Evolutionary conservation across 306 rosid species (phyloP), one percentile per base, ranked within the genome.

Genomic region (Vigna hirtella): DNA sequence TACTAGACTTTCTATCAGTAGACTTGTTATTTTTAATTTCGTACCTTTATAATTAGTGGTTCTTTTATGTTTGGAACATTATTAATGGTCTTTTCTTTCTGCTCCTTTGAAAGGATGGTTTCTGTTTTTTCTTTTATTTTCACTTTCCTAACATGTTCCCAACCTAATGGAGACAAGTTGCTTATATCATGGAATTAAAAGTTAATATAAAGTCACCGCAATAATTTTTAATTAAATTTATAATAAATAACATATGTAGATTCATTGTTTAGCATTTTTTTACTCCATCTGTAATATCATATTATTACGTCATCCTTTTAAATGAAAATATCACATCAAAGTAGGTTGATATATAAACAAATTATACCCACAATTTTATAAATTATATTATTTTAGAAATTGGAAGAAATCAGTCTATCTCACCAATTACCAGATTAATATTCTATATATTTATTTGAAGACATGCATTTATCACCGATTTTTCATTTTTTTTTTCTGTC

Each of bases 1-100:
- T 82, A 55, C 85, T 64, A 22, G 50, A 71, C 9, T 61, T 73
- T 18, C 2, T 20, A 40, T 10, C 20, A 49, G n/a, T 36, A 36
- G 15, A 59, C 10, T 5, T 61, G 2, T 30, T 28, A 7, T 34
- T 62, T 62, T 11, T 22, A 58, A 59, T 68, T 68, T 10, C 28
- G 28, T 18, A 58, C 77, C 53, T 76, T 15, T 43, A 15, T 15
- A 14, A 62, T 62, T 62, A 7, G 66, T 62, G 67, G 45, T 3
- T 63, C 14, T 34, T 16, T 63, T 34, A 3, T 59, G 7, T 16
- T 62, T 15, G 70, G 2, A 17, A n/a, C 28, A 38, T 9, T 38
- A 17, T 64, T 36, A 49, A 16, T 36, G 28, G 30, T 64, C 68
- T 32, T 38, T 63, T 38, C 28, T 9, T 38, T 16, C 42, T 42